Percentiles rank a stretch among this genome's conserved stretches.
phyloP scores from a whole-genome alignment of 2,329 filamentous ascomycete genomes.

The Helminthosporium solani region DNA sequence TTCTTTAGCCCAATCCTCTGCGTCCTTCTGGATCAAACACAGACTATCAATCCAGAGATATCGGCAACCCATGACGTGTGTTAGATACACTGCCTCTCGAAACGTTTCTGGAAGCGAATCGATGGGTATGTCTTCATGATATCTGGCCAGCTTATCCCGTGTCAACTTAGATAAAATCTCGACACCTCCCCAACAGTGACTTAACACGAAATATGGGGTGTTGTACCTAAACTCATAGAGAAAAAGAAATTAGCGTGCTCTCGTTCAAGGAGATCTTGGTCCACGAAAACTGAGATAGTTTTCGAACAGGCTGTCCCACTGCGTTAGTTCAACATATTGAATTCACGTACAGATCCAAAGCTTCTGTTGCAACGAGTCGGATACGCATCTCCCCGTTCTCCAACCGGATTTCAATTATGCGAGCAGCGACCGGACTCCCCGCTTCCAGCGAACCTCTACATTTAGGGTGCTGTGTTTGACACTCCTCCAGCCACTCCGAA shows the following conservation, averaged over 20 bases:
- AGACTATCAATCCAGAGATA: slow-evolving; percentile 19
- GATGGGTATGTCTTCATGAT: not conserved
- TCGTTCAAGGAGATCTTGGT: no score
- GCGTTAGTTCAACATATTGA: no score
- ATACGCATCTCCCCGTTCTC: not conserved
- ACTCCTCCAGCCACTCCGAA: not conserved
- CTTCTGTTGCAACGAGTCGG: not conserved
- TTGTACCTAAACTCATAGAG: not conserved
- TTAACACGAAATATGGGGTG: not conserved
- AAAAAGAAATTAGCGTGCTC: no score
- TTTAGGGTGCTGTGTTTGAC: not conserved
- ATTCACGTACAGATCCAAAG: not conserved
- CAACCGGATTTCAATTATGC: not conserved
- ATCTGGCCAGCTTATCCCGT: not conserved
- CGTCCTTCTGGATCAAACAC: slow-evolving; percentile 11
- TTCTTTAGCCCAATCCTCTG: slow-evolving; percentile 14
- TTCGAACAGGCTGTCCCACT: no score
- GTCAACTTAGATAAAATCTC: not conserved
- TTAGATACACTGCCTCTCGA: not conserved
- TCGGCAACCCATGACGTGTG: not conserved
- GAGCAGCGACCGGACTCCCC: not conserved
- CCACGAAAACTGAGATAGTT: no score
- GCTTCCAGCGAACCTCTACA: not conserved
- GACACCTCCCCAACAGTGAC: slow-evolving; percentile 2
- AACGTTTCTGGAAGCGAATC: slow-evolving; percentile 1